Evolutionary conservation across 2,329 filamentous ascomycete genomes (phyloP), one percentile per base, ranked within the genome.

Genomic region (Monosporascus sp.): DNA sequence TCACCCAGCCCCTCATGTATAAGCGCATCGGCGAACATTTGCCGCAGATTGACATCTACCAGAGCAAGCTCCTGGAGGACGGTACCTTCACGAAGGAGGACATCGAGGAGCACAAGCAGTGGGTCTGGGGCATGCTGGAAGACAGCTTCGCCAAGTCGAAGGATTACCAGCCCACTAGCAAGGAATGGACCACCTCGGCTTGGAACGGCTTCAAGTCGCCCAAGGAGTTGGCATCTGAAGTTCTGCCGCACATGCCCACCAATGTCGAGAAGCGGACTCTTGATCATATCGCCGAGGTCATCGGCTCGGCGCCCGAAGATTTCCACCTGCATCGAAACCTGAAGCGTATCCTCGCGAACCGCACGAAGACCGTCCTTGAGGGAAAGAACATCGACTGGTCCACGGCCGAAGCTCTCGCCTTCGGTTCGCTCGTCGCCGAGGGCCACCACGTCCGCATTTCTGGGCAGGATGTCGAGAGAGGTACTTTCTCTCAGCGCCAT

Each of bases 131-230:
- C 57, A 97, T 97, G 92, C 81, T 99, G 53, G 93, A 96, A 68
- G 93, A 97, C 72, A 97, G 91, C 76, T 99, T 97, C 73, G 82
- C 90, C 65, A 91, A 93, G 74, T 96, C 92, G 74, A 97, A 95
- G 75, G 93, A 99, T 66, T 99, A 99, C 75, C 88, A 93, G 72
- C 90, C 94, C 46, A 95, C 89, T 41, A 89, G 92, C 60, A 96
- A 96, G 77, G 94, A 99, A 75, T 99, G 94, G 94, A 85, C 96
- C 62, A 97, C 94, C 8, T 97, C 92, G 49, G 93, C 94, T 52
- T 99, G 94, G 94, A 96, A 99, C 76, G 93, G 93, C 57, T 97
- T 99, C 85, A 97, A 97, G 79, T 96, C 92, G 34, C 94, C 94
- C 65, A 97, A 97, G 80, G 94, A 99, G 74, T 80, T 99, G 58